Conservation (phyloP, 257 asterid genomes). For the Parsonsia alboflavescens region DNA sequence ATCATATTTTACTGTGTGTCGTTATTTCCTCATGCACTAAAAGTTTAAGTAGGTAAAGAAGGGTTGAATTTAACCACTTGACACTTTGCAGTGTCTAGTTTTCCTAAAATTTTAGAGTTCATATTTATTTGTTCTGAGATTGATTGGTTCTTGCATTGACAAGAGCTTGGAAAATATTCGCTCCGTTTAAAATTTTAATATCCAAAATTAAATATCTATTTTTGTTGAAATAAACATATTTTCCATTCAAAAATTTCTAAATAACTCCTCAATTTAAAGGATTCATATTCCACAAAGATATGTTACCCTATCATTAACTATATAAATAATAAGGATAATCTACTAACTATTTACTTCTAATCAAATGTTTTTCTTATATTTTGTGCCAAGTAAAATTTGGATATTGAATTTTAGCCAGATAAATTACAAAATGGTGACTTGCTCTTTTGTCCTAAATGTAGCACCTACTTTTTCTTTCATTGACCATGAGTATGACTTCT, state of each 20-base stretch:
- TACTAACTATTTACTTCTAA: not conserved
- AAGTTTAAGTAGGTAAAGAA: too few relatives aligned
- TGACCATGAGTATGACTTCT: not conserved
- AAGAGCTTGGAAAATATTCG: not conserved
- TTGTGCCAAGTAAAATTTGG: not conserved
- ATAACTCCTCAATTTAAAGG: not conserved
- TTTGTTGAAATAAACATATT: not conserved
- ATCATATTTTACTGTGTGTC: not conserved
- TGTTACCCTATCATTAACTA: not conserved
- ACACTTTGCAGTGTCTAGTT: too few relatives aligned
- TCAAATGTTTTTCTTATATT: too few relatives aligned
- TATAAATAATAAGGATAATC: not conserved
- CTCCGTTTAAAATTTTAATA: not conserved
- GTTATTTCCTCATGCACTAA: not conserved
- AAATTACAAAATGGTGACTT: not conserved
- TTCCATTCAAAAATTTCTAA: not conserved
- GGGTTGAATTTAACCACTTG: too few relatives aligned
- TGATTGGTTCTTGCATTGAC: not conserved
- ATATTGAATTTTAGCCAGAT: not conserved
- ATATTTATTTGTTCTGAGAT: too few relatives aligned
- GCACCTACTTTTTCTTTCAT: not conserved
- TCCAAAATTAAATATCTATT: not conserved
- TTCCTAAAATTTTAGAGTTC: too few relatives aligned
- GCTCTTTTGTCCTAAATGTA: not conserved
- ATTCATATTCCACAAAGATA: not conserved